Base-by-base conservation (phyloP, 73 alveolate genomes). In the Stentor coeruleus region DNA sequence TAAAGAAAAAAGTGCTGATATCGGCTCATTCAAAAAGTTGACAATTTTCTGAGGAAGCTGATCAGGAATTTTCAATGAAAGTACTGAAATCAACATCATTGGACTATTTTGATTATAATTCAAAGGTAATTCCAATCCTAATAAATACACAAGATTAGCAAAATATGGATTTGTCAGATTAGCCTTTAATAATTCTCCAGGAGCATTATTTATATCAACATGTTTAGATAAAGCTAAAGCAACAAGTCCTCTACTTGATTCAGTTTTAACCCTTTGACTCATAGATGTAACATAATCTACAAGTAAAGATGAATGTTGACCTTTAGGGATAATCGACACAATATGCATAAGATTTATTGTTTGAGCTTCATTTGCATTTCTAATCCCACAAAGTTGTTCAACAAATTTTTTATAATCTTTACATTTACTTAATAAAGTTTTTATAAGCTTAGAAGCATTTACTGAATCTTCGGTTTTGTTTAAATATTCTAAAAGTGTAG, bases 221-320 rank as follows among this genome's bases (percentile, higher is more conserved):
- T 28, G 37, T 1, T 66, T 20, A 28, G 42, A 26, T 26, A 66
- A 1, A 2, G 49, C 11, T 11, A 28, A 26, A 0, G 79, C 79
- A 0, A 66, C 39, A 26, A 31, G 37, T 66, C 37, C 37, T 66
- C 37, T 20, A 2, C 11, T 20, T 26, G 79, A 37, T 66, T 66
- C 79, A 20, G n/a, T 66, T 33, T 66, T 66, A 37, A 66, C 79
- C 37, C 79, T 66, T 37, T 20, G n/a, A 20, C 79, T 31, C 79
- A 66, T 26, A 11, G 36, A 20, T 28, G 33, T 33, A 11, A 31
- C 37, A 40, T 66, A 66, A 40, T 66, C 37, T 26, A 66, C 39
- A 26, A 66, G 37, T 11, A 26, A 40, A 26, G n/a, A 37, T 26
- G 79, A 26, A 33, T 66, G 79, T 1, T 20, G 36, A 1, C 40